Percentiles rank a stretch among this genome's conserved stretches.
Evolutionary conservation across 768 basidiomycete species (phyloP).

Genomic region (Trichaptum fuscoviolaceum): DNA sequence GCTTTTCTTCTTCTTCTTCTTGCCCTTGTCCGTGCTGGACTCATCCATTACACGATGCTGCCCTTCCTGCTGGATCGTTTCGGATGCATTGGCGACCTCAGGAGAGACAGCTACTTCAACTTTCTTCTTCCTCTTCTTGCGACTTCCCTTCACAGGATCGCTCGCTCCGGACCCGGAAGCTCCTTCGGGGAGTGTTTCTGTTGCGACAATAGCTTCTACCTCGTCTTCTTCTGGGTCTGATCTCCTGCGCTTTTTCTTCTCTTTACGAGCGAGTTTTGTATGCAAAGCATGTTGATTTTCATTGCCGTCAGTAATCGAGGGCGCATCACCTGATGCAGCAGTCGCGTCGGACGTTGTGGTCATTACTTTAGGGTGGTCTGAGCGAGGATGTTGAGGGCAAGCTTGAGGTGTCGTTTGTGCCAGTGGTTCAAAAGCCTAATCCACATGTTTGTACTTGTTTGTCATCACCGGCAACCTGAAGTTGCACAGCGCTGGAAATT

Average conservation of each 20-base stretch:
- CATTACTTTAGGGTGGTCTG: not conserved
- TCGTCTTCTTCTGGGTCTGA: not conserved
- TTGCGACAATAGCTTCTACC: constrained; percentile 17
- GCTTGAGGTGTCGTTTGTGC: no score
- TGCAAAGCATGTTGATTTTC: not conserved
- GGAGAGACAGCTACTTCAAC: constrained; percentile 7
- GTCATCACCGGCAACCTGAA: no score
- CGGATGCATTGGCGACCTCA: not conserved
- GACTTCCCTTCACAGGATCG: not conserved
- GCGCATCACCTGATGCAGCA: not conserved
- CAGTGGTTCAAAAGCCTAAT: no score
- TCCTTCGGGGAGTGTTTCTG: constrained; percentile 8
- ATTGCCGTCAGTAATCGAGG: not conserved
- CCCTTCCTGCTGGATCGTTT: not conserved
- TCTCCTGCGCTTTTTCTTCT: not conserved
- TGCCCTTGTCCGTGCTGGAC: constrained; percentile 1
- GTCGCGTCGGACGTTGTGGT: not conserved
- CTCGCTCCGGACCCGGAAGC: not conserved
- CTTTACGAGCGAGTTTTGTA: not conserved
- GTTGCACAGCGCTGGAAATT: no score
- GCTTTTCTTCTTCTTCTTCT: constrained; percentile 11
- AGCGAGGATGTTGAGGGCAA: not conserved
- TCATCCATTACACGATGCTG: not conserved
- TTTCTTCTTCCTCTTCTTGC: constrained; percentile 15
- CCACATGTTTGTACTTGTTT: not conserved